Base-by-base conservation (phyloP, 2,329 filamentous ascomycete genomes). In the Metarhizium humberi region DNA sequence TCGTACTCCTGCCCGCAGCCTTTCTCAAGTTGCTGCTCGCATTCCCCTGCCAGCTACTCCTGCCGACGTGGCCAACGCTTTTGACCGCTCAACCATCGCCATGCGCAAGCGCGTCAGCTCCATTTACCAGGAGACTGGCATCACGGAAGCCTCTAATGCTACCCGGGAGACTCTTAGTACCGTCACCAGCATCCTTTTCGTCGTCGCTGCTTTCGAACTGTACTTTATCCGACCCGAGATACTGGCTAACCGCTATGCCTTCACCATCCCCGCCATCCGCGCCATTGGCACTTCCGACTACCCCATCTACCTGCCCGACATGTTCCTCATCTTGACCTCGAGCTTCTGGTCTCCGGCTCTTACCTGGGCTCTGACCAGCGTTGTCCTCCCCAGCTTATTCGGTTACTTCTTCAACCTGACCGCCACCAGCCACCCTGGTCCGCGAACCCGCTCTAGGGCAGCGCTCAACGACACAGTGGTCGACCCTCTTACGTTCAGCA, bases 391-490 rank as follows among this genome's bases (percentile, higher is more conserved):
- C 2, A 75, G 85, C 51, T 59, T 88, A 36, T 77, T 84, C 46
- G 90, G 88, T 30, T 97, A 94, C 75, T 95, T 96, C 69, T 87
- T 95, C 80, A 97, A 97, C 72, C 71, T 96, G 65, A 89, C 85
- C 43, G 74, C 77, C 51, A 79, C 75, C 63, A 75, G 68, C 63
- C 70, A 68, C 66, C 61, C 60, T 64, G 67, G 62, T 57, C 67
- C 63, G 47, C 73, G 75, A 60, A 76, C 75, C 61, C 77, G 76
- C 66, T 67, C 66, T 52, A 67, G 67, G 45, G 61, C 68, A 53
- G 64, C 68, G 49, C 56, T 59, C 25, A 68, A 73, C 43, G 79
- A 82, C 60, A 84, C 86, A 60, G 74, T 78, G 6, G 84, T 92
- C 60, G 94, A 99, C 68, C 92, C 92, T 4, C 75, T 97, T 66